These are phyloP conservation scores for Hypoxylon intermedium DNA, from an alignment of 495 filamentous ascomycete species.

Conservation along the genomic window DNA sequence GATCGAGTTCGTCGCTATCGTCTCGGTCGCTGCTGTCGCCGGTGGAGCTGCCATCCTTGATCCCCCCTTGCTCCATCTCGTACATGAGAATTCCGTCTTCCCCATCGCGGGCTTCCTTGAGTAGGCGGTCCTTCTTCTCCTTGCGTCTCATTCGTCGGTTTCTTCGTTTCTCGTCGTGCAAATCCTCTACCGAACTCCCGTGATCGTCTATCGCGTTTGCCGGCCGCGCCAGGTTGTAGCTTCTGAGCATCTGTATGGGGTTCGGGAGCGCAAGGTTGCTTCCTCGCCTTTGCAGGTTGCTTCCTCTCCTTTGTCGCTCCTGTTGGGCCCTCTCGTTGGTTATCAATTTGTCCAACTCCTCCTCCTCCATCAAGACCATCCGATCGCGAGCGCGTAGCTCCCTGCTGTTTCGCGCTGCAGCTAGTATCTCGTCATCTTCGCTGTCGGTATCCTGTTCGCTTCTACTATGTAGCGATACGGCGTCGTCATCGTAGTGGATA, in stretches of 20 bases:
- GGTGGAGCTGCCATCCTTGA: conserved; percentile 66
- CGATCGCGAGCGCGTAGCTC: conserved; percentile 76
- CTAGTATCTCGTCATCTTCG: conserved; percentile 73
- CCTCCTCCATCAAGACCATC: conserved; percentile 83
- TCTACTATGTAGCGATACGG: conserved; percentile 67
- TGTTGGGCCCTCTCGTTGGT: conserved; percentile 54
- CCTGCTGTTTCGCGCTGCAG: conserved; percentile 68
- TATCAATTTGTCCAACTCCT: conserved; percentile 83
- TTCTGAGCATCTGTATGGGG: conserved; percentile 51
- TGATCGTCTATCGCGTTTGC: conserved; percentile 41
- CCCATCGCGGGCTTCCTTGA: conserved; percentile 58
- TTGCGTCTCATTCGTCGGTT: conserved; percentile 51
- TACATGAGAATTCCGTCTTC: conserved; percentile 83
- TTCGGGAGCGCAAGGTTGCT: conserved; percentile 56
- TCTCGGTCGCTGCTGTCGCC: conserved; percentile 63
- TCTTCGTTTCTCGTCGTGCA: conserved; percentile 60
- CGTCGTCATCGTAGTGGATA: conserved; percentile 70
- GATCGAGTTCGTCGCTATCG: conserved; percentile 61
- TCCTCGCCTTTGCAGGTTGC: conserved; percentile 55
- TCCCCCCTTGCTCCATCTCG: conserved; percentile 84
- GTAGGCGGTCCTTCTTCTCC: conserved; percentile 56
- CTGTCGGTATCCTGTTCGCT: conserved; percentile 79
- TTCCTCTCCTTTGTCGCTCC: conserved; percentile 59
- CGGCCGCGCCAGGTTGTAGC: conserved; percentile 45
- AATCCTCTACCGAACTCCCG: conserved; percentile 42